Evolutionary conservation across 805 yeast genomes (phyloP), one percentile per base, ranked within the genome.

Genomic region (Ogataea methanolica): DNA sequence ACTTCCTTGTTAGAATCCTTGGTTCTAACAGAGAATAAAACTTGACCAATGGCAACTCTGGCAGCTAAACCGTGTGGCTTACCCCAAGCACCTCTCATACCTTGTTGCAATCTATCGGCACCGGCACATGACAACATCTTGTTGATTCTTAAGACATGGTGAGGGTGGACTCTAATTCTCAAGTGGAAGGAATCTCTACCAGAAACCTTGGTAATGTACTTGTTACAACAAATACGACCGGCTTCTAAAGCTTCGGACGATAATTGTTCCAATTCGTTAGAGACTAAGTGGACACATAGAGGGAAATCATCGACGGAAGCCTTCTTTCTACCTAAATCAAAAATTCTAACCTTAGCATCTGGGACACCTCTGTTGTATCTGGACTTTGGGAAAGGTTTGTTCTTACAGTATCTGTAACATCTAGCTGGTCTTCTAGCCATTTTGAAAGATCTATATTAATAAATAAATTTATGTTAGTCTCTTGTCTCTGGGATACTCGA

Each of bases 11-110:
- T 91, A 70, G 83, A 76, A 79, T 94, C 99, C 84, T 86, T 92
- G 78, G 97, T 88, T 83, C 99, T 92, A 75, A 89, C 89, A 62
- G 98, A 92, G 80, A 94, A 83, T 74, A 94, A 83, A 74, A 94
- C 85, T 82, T 94, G 99, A 72, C 99, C 99, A 77, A 94, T 94
- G 80, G 79, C 79, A 74, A 94, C 98, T 78, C 99, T 90, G 69
- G 99, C 99, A 68, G 98, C 99, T 71, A 90, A 82, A 83, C 99
- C 99, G 70, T 91, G 97, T 70, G 99, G 99, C 83, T 94, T 94
- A 90, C 99, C 99, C 98, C 98, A 94, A 74, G 99, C 99, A 84
- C 96, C 96, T 89, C 99, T 92, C 99, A 94, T 94, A 91, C 99
- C 99, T 82, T 94, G 98, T 83, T 94, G 99, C 80, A 94, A 85